A percentile compares a stretch with the other conserved stretches of the same genome.
Conservation (phyloP, 73 alveolate species). For the Blepharisma japonicum region DNA sequence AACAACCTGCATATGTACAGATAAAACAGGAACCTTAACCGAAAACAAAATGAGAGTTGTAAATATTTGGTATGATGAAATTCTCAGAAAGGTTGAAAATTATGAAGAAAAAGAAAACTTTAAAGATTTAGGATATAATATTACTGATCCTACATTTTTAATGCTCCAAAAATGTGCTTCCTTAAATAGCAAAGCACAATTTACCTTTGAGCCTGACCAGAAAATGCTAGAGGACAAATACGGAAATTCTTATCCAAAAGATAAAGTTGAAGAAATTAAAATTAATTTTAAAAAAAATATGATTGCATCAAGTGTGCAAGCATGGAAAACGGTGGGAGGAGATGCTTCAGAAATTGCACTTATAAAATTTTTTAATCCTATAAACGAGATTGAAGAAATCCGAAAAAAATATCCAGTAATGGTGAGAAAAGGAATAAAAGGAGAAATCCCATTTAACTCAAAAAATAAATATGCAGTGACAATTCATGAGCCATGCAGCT, state of each 20-base stretch:
- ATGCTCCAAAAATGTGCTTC: constrained; percentile 44
- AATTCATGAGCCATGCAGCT: constrained; percentile 37
- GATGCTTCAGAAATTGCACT: constrained; percentile 94
- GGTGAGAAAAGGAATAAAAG: constrained; percentile 14
- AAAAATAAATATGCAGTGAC: constrained; percentile 46
- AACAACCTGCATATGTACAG: constrained; percentile 95
- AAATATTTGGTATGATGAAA: constrained; percentile 83
- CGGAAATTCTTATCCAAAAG: constrained; percentile 18
- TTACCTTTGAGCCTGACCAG: constrained; percentile 35
- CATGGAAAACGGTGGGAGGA: constrained; percentile 64
- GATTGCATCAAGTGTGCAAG: not conserved
- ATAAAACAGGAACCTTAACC: constrained; percentile 97
- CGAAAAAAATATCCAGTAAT: constrained; percentile 53
- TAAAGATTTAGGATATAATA: constrained; percentile 40
- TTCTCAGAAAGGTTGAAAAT: constrained; percentile 71
- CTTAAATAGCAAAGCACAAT: constrained; percentile 40
- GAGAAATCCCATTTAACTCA: constrained; percentile 56
- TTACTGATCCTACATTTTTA: constrained; percentile 38
- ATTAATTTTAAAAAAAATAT: not conserved
- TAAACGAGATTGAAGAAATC: constrained; percentile 46
- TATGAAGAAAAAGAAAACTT: constrained; percentile 42
- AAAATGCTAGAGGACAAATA: not conserved
- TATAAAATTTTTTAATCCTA: constrained; percentile 84
- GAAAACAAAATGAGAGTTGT: constrained; percentile 94
- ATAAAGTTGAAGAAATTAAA: not conserved